phyloP scores from a whole-genome alignment of 192 early-diverging fungal species.

The Podila epicladia region DNA sequence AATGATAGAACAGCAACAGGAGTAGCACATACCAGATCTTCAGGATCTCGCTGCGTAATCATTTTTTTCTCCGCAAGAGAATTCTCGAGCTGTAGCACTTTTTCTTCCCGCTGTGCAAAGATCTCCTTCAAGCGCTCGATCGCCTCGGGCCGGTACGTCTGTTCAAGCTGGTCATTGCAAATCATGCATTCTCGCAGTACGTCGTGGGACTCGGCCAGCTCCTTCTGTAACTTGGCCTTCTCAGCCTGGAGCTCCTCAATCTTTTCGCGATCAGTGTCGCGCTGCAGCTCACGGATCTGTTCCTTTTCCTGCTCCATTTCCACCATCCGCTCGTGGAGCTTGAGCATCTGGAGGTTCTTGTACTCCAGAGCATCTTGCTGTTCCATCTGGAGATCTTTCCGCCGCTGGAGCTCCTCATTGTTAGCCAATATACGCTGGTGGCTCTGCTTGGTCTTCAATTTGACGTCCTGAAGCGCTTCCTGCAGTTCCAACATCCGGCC shows the following conservation, averaged over 20 bases:
- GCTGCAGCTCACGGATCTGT: background rate
- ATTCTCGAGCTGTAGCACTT: background rate
- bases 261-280: slow-evolving; percentile 15
- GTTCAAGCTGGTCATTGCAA: background rate
- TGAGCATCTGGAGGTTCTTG: background rate
- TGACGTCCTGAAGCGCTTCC: background rate
- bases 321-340: background rate
- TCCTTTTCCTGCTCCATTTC: slow-evolving; percentile 1
- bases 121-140: background rate
- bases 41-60: slow-evolving; percentile 1
- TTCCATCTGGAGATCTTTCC: background rate
- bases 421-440: background rate
- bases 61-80: slow-evolving; percentile 4
- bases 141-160: background rate
- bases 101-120: background rate
- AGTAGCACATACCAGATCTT: background rate
- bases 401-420: background rate
- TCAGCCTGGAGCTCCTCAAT: slow-evolving; percentile 4
- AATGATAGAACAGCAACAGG: background rate
- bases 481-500: background rate
- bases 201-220: slow-evolving; percentile 2
- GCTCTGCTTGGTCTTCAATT: slow-evolving; percentile 7
- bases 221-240: background rate
- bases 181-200: background rate
- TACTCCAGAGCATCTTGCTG: background rate